phyloP scores from a whole-genome alignment of 2,329 filamentous ascomycete species.

The Trichoderma polysporum region DNA sequence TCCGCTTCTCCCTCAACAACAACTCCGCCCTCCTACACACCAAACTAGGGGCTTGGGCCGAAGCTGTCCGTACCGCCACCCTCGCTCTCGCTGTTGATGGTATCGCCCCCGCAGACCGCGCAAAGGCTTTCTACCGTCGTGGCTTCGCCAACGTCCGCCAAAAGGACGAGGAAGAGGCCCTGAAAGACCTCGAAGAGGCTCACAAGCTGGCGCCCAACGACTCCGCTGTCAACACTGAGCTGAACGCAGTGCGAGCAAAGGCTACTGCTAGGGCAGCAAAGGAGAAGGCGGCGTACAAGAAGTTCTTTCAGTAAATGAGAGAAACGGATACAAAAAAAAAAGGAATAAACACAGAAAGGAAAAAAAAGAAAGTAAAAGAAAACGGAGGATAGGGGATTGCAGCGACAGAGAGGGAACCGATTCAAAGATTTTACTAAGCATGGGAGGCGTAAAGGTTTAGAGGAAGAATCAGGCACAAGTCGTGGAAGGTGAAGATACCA shows the following conservation, averaged over 20 bases:
- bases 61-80: conserved; percentile 67
- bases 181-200: conserved; percentile 74
- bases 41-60: conserved; percentile 72
- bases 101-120: conserved; percentile 73
- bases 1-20: conserved; percentile 84
- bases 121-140: conserved; percentile 84
- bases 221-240: conserved; percentile 70
- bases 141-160: conserved; percentile 71
- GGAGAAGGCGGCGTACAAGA: conserved; percentile 90
- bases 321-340: not conserved
- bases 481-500: conserved; percentile 1
- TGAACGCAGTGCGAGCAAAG: conserved; percentile 74
- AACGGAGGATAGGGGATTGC: not conserved
- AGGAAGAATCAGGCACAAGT: not conserved
- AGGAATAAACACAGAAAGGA: not conserved
- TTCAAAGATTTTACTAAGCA: not conserved
- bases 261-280: conserved; percentile 72
- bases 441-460: conserved; percentile 16
- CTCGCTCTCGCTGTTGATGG: conserved; percentile 68
- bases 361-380: not conserved
- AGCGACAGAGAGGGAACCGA: not conserved
- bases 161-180: conserved; percentile 82
- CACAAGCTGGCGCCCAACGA: conserved; percentile 73
- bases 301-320: conserved; percentile 66
- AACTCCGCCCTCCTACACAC: conserved; percentile 84